phyloP scores from a whole-genome alignment of 2,329 filamentous ascomycete species.

The Mycogone perniciosa region DNA sequence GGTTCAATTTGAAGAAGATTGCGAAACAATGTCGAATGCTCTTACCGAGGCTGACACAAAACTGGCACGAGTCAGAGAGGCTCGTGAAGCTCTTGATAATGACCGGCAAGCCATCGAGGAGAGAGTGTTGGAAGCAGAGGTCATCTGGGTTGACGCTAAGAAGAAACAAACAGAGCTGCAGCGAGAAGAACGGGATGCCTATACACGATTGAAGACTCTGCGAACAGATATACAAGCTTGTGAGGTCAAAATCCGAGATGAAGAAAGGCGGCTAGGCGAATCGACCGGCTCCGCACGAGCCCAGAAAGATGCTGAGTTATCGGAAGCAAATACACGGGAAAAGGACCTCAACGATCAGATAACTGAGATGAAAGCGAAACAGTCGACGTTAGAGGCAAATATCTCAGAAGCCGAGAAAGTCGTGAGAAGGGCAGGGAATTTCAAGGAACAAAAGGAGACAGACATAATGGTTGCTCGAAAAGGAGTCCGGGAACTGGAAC shows the following conservation, averaged over 20 bases:
- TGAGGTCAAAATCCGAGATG: conserved; percentile 44
- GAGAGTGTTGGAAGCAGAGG: conserved; percentile 38
- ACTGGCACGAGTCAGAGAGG: conserved; percentile 32
- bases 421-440: conserved; percentile 24
- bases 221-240: conserved; percentile 40
- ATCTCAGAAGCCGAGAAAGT: conserved; percentile 27
- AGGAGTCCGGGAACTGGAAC: conserved; percentile 44
- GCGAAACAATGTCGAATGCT: conserved; percentile 41
- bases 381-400: conserved; percentile 28
- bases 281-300: conserved; percentile 64
- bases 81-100: conserved; percentile 36
- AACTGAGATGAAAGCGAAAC: conserved; percentile 22
- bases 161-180: conserved; percentile 48
- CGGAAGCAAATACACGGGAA: conserved; percentile 23
- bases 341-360: conserved; percentile 22
- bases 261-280: conserved; percentile 57
- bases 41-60: conserved; percentile 42
- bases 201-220: conserved; percentile 48
- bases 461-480: conserved; percentile 49
- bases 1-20: conserved; percentile 21
- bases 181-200: conserved; percentile 60
- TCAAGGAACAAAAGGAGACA: conserved; percentile 38
- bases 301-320: conserved; percentile 52
- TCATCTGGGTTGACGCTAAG: conserved; percentile 47
- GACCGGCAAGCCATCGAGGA: conserved; percentile 44